These are phyloP conservation scores for Diplotaxis tenuifolia DNA, from an alignment of 345 rosid genomes.

Conservation along the genomic window DNA sequence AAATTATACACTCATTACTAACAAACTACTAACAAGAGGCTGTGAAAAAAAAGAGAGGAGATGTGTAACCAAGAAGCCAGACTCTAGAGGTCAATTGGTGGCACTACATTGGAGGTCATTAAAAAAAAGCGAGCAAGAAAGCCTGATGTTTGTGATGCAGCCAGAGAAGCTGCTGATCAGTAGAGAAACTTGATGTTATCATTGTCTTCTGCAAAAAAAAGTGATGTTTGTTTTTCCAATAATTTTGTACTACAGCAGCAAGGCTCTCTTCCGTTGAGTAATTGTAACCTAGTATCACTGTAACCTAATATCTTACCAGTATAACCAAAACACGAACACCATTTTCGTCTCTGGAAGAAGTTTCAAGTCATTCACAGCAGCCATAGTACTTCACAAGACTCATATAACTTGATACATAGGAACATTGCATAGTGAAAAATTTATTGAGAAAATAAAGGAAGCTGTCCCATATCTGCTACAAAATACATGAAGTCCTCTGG, in stretches of 20 bases:
- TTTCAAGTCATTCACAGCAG: not conserved
- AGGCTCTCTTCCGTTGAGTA: too few relatives aligned
- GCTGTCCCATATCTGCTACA: too few relatives aligned
- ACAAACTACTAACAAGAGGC: conserved; percentile 40
- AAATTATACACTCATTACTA: too few relatives aligned
- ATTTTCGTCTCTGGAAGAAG: not conserved
- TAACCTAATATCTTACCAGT: not conserved
- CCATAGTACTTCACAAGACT: not conserved
- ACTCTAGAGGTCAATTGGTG: conserved; percentile 68
- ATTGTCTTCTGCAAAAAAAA: too few relatives aligned
- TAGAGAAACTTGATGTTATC: too few relatives aligned
- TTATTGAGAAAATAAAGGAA: too few relatives aligned
- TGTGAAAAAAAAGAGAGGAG: conserved; percentile 61
- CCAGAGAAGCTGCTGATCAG: conserved; percentile 74
- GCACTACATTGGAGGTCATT: conserved; percentile 63
- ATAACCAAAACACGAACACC: not conserved
- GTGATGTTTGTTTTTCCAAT: too few relatives aligned
- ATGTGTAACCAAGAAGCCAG: conserved; percentile 60
- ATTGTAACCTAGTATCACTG: not conserved
- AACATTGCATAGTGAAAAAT: too few relatives aligned
- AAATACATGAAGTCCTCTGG: too few relatives aligned
- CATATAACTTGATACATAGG: too few relatives aligned
- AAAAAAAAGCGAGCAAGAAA: conserved; percentile 69
- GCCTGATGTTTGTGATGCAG: conserved; percentile 75
- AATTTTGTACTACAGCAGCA: too few relatives aligned